phyloP scores from a whole-genome alignment of 2,329 filamentous ascomycete genomes.

The Ceratocystis lukuohia region DNA sequence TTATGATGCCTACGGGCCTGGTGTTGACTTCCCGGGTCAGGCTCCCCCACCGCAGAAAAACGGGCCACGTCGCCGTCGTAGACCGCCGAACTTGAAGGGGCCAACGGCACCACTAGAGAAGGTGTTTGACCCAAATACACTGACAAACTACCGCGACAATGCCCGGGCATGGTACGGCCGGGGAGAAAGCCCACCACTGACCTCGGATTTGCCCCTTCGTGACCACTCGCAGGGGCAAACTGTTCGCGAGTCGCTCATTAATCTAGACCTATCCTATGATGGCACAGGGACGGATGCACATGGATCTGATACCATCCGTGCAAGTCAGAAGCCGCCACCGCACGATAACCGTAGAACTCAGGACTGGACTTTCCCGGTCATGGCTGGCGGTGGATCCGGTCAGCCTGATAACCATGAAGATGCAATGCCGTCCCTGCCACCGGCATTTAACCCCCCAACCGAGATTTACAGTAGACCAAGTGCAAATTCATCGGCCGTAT shows the following conservation, averaged over 20 bases:
- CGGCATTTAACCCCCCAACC: conserved; percentile 5
- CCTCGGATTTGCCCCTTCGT: conserved; percentile 34
- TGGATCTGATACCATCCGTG: conserved; percentile 14
- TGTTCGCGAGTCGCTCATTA: conserved; percentile 34
- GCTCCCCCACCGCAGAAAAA: conserved; percentile 20
- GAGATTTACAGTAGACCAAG: conserved; percentile 17
- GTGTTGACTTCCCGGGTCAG: conserved; percentile 13
- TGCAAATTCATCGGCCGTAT: conserved; percentile 8
- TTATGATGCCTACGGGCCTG: conserved; percentile 16
- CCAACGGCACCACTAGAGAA: conserved; percentile 34
- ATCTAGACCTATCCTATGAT: conserved; percentile 33
- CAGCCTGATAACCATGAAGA: conserved; percentile 15
- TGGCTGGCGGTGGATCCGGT: conserved; percentile 10
- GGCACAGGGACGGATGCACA: conserved; percentile 8
- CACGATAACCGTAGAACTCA: conserved; percentile 28
- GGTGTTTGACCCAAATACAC: conserved; percentile 36
- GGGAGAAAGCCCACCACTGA: conserved; percentile 23
- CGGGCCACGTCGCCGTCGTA: conserved; percentile 27
- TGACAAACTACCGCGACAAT: conserved; percentile 35
- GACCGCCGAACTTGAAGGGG: conserved; percentile 32
- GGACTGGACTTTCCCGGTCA: conserved; percentile 38
- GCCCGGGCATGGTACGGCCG: conserved; percentile 32
- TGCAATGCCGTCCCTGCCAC: neutral
- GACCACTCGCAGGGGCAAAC: conserved; percentile 29
- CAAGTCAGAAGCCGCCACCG: conserved; percentile 3